Evolutionary conservation across 1,139 yeast genomes (phyloP).

Genomic region (Hyphopichia wangnamkhiaoensis): DNA sequence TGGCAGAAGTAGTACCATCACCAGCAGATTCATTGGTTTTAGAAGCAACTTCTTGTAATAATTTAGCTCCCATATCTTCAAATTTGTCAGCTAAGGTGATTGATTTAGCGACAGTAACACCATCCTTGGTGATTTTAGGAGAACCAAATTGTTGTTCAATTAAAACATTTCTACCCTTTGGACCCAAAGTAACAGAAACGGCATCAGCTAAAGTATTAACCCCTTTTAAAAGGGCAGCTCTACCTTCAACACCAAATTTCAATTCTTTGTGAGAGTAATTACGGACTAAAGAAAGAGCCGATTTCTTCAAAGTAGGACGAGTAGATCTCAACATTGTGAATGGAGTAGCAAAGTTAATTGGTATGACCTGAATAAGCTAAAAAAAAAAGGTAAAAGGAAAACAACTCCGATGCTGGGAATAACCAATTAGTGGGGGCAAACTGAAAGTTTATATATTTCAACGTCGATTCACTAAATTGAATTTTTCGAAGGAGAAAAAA

Average conservation of each 20-base stretch:
- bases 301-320: constrained; percentile 47
- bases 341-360: not conserved
- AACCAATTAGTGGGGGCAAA: too few species aligned
- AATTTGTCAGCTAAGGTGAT: constrained; percentile 87
- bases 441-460: too few species aligned
- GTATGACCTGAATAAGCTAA: too few species aligned
- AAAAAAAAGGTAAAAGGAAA: too few species aligned
- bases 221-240: constrained; percentile 95
- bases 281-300: constrained; percentile 50
- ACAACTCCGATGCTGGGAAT: too few species aligned
- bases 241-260: constrained; percentile 97
- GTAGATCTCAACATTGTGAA: constrained; percentile 56
- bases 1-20: constrained; percentile 98
- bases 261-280: constrained; percentile 86
- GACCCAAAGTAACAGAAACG: constrained; percentile 95
- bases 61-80: constrained; percentile 95
- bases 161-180: constrained; percentile 96
- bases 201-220: constrained; percentile 97
- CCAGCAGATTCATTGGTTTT: constrained; percentile 99
- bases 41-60: constrained; percentile 96
- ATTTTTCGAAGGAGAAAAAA: too few species aligned
- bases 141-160: constrained; percentile 97
- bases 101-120: constrained; percentile 96
- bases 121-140: constrained; percentile 98
- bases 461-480: too few species aligned